phyloP scores from a whole-genome alignment of 305 asterid genomes.

The Fraxinus floribunda region DNA sequence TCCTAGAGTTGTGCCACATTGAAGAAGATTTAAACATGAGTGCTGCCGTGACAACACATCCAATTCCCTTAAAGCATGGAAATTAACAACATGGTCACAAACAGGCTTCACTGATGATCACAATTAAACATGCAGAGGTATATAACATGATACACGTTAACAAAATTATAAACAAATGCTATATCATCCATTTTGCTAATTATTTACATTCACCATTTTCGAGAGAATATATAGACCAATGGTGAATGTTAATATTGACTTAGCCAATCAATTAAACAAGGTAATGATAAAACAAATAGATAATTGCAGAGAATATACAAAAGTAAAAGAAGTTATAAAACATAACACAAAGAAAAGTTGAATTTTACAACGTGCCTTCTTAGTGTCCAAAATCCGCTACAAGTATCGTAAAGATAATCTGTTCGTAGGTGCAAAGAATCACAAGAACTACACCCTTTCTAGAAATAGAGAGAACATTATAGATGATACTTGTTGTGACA shows the following conservation, averaged over 20 bases:
- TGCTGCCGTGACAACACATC: slow-evolving; percentile 86
- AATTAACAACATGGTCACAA: not conserved
- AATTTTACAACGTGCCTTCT: not conserved
- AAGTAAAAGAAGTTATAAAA: not conserved
- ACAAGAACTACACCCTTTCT: not conserved
- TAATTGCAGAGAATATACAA: not conserved
- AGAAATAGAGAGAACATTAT: not conserved
- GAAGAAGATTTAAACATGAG: slow-evolving; percentile 85
- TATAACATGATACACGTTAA: not conserved
- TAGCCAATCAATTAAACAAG: not conserved
- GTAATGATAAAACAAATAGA: not conserved
- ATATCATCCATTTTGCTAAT: not conserved
- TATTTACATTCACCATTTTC: not conserved
- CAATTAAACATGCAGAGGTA: not conserved
- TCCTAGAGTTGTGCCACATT: slow-evolving; percentile 88
- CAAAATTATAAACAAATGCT: not conserved
- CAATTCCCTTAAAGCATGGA: slow-evolving; percentile 64
- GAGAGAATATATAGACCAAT: not conserved
- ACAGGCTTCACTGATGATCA: not conserved
- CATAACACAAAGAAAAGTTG: not conserved
- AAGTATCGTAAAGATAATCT: not conserved
- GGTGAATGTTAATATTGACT: not conserved
- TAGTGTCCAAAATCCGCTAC: not conserved
- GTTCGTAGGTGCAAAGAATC: not conserved
- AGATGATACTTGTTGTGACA: slow-evolving; percentile 6